Base-by-base conservation (phyloP, 768 basidiomycete species). In the Termitomyces heimii region DNA sequence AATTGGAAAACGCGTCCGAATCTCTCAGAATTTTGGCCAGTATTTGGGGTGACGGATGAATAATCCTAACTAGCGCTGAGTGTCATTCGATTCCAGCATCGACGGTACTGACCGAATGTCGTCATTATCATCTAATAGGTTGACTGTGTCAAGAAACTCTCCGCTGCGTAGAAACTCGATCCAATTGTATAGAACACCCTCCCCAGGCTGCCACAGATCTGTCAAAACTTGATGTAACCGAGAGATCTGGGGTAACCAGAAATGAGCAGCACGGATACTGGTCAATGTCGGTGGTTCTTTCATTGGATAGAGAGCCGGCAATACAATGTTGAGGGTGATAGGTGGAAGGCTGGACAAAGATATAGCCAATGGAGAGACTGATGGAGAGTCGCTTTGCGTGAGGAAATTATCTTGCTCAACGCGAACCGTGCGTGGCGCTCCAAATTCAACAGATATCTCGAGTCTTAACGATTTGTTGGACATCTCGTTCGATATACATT, bases 111-210 rank as follows among this genome's bases (percentile, higher is more conserved):
- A 79, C 77, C 65, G 67, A 55, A 84, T 74, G 48, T 64, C 60
- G 45, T 75, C 66, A 29, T 49, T 52, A 0, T 63, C 66, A 20
- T 68, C 71, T 37, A 62, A 40, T 42, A 87, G 60, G 5, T 75
- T 72, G 22, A 85, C 65, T 29, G 70, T 66, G 5, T 71, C 65
- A 24, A 92, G 67, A 65, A 91, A 88, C 34, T 85, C 82, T 4
- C 84, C 89, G 9, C 75, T 81, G 24, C 83, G 81, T 50, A 92
- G 77, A 69, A 76, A 85, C 67, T 91, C 89, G 46, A 89, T 74
- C 88, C 88, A 89, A 39, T 71, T 74, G 62, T 85, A 91, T 4
- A 92, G 73, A 5, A 87, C 73, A 22, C 79, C 78, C 35, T 85
- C 79, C 18, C 83, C 85, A 7, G 75, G 67, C 52, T 77, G 75